Evolutionary conservation across 148 eudicot genomes (phyloP).

Genomic region (Amaranthus palmeri): DNA sequence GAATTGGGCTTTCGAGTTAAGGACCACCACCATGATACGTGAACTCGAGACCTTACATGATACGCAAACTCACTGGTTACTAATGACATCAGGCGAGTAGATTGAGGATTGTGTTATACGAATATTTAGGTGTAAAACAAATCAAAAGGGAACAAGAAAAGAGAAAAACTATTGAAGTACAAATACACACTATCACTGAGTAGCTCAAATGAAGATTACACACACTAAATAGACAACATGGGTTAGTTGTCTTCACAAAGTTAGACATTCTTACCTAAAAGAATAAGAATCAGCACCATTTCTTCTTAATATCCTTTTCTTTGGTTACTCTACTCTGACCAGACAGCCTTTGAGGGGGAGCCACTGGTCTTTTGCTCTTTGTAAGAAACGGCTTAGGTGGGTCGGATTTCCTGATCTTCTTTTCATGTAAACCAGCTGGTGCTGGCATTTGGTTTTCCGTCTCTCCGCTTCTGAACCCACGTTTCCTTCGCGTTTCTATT

Average conservation of each 20-base stretch:
- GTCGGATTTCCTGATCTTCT: conserved; percentile 63
- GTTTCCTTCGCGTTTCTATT: conserved; percentile 46
- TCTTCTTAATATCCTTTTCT: conserved; percentile 64
- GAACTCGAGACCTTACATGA: too few species aligned
- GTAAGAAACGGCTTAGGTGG: conserved; percentile 43
- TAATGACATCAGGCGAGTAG: too few species aligned
- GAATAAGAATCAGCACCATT: conserved; percentile 35
- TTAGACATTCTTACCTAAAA: background rate
- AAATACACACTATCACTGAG: background rate
- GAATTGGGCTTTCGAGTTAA: too few species aligned
- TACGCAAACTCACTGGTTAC: too few species aligned
- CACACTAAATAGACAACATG: conserved; percentile 13
- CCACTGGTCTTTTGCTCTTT: conserved; percentile 37
- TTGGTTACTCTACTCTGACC: conserved; percentile 32
- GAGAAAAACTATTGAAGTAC: background rate
- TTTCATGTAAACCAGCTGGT: conserved; percentile 34
- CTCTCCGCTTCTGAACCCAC: conserved; percentile 64
- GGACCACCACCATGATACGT: too few species aligned
- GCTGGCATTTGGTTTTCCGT: conserved; percentile 47
- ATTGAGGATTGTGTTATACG: too few species aligned
- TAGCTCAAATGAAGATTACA: background rate
- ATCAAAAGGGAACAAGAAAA: background rate
- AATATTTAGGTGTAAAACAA: too few species aligned
- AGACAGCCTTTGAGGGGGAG: conserved; percentile 36
- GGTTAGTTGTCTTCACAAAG: conserved; percentile 7